These are phyloP conservation scores for Aechmea fasciata DNA, from an alignment of 176 grass and related monocot species.

Conservation along the genomic window DNA sequence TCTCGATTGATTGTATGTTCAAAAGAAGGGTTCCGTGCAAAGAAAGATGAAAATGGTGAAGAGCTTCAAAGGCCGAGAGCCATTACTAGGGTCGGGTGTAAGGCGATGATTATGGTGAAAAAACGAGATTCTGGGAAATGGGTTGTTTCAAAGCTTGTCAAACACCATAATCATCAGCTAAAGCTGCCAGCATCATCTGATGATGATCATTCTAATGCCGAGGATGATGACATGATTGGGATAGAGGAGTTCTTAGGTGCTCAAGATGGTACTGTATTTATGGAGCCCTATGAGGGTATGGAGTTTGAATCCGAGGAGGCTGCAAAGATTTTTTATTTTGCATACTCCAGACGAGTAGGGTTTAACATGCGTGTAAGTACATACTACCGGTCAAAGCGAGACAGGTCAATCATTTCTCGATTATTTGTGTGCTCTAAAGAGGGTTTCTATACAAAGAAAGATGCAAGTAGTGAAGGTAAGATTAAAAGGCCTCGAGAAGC, in stretches of 20 bases:
- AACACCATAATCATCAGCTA: constrained; percentile 48
- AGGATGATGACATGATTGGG: constrained; percentile 13
- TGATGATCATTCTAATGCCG: constrained; percentile 10
- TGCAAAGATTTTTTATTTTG: constrained; percentile 20
- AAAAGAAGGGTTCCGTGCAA: constrained; percentile 65
- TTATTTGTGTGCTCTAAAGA: constrained; percentile 26
- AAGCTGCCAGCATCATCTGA: constrained; percentile 12
- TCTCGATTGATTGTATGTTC: constrained; percentile 70
- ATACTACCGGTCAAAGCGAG: constrained; percentile 22
- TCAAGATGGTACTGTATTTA: neutral
- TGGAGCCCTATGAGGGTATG: constrained; percentile 24
- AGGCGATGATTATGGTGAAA: constrained; percentile 77
- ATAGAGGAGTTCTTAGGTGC: neutral
- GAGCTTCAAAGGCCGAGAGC: constrained; percentile 41
- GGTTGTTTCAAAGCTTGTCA: constrained; percentile 61
- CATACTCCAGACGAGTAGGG: constrained; percentile 9
- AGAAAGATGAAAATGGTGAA: constrained; percentile 39
- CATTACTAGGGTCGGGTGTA: constrained; percentile 65
- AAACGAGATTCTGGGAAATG: constrained; percentile 46
- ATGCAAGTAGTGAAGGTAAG: constrained; percentile 7
- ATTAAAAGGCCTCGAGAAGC: constrained; percentile 24
- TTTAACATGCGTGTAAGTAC: constrained; percentile 29
- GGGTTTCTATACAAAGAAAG: constrained; percentile 23
- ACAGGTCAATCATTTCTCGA: constrained; percentile 25
- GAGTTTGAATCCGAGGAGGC: constrained; percentile 25